Conservation (phyloP, 768 basidiomycete genomes). For the Boletus pseudopeckii region DNA sequence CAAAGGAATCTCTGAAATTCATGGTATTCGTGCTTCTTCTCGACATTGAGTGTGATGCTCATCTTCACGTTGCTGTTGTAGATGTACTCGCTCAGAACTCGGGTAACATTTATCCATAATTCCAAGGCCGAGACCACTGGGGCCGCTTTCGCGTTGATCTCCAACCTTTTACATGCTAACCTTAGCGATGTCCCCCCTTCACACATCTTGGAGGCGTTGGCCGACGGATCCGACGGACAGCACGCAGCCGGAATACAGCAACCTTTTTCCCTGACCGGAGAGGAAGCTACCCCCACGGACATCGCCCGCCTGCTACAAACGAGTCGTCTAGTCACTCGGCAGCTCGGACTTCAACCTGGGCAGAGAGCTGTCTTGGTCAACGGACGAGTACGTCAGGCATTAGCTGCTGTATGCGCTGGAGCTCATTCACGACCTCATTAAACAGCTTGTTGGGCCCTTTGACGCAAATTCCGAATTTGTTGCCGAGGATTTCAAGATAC, state of each 20-base stretch:
- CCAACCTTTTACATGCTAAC: constrained; percentile 43
- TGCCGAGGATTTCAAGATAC: constrained; percentile 65
- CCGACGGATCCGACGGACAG: constrained; percentile 6
- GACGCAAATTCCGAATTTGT: constrained; percentile 49
- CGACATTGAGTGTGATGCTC: background rate
- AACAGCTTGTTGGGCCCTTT: constrained; percentile 77
- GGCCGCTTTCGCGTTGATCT: constrained; percentile 44
- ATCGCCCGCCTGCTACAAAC: constrained; percentile 38
- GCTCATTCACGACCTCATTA: constrained; percentile 3
- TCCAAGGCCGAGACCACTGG: constrained; percentile 34
- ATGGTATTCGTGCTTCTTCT: constrained; percentile 43
- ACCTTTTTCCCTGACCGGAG: constrained; percentile 31
- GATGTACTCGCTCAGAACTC: constrained; percentile 45
- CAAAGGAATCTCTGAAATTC: constrained; percentile 63
- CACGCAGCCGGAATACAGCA: constrained; percentile 33
- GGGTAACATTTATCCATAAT: constrained; percentile 79
- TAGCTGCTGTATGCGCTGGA: background rate
- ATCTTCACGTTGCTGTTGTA: constrained; percentile 22
- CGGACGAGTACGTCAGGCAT: constrained; percentile 62
- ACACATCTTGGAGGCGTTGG: constrained; percentile 16
- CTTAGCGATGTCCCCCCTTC: constrained; percentile 31
- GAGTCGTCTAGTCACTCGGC: constrained; percentile 48
- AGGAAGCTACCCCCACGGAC: constrained; percentile 28
- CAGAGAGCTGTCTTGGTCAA: constrained; percentile 70
- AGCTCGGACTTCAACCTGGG: constrained; percentile 58